A percentile compares a stretch with the other conserved stretches of the same genome.
Evolutionary conservation across 2,329 filamentous ascomycete species (phyloP).

Genomic region (Thielaviopsis musarum): DNA sequence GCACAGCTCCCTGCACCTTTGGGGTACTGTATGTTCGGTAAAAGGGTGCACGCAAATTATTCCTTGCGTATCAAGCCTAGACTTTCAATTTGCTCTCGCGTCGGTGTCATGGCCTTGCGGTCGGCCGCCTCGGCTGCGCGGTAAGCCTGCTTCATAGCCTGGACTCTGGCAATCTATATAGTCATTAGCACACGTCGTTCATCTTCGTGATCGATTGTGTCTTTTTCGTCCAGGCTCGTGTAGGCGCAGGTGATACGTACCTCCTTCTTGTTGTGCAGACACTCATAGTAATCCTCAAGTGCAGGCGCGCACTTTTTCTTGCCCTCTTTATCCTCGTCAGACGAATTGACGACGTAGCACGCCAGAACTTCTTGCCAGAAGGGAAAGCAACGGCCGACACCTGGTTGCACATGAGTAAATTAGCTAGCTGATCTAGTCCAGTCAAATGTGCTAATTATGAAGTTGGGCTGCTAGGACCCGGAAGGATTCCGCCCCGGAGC

Average conservation of each 20-base stretch:
- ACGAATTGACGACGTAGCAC: conserved; percentile 93
- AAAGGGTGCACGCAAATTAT: conserved; percentile 40
- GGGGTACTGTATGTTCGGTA: background rate
- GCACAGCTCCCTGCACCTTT: background rate
- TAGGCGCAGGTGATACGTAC: conserved; percentile 32
- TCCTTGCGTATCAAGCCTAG: conserved; percentile 72
- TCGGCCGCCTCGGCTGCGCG: conserved; percentile 50
- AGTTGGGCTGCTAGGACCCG: background rate
- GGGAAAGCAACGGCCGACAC: conserved; percentile 73
- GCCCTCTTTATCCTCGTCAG: conserved; percentile 57
- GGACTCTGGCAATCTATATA: conserved; percentile 55
- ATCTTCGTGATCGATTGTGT: background rate
- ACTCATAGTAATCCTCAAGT: conserved; percentile 97
- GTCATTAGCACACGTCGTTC: background rate
- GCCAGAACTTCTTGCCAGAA: conserved; percentile 99
- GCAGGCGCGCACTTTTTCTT: conserved; percentile 75
- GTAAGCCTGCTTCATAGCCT: conserved; percentile 68
- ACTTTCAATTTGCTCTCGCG: conserved; percentile 76
- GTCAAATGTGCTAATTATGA: background rate
- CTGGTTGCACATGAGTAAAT: conserved; percentile 20
- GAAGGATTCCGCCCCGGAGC: background rate
- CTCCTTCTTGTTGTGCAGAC: conserved; percentile 98
- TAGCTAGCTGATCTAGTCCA: background rate
- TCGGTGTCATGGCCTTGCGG: conserved; percentile 56
- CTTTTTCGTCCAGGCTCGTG: no score